Conservation (phyloP, 257 asterid genomes). For the Ophiorrhiza pumila region DNA sequence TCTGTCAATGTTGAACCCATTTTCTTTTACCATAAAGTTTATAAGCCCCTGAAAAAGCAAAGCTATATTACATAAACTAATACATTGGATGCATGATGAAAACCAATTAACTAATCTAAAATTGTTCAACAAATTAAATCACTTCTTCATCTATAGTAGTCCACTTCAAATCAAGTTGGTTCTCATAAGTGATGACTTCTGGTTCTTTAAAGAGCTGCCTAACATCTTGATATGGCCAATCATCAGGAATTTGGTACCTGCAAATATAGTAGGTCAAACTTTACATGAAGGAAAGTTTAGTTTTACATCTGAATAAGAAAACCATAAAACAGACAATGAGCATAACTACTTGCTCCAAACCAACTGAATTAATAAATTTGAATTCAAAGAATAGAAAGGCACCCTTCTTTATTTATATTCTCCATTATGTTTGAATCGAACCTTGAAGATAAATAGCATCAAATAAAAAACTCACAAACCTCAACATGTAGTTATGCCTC, state of each 20-base stretch:
- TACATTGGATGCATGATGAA: conserved; percentile 5
- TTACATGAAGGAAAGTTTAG: not conserved
- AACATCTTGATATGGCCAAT: conserved; percentile 95
- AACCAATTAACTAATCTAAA: conserved; percentile 19
- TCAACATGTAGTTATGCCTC: no score
- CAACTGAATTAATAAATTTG: not conserved
- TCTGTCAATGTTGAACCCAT: conserved; percentile 92
- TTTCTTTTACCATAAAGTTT: conserved; percentile 79
- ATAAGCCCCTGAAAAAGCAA: conserved; percentile 65
- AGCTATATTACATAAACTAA: conserved; percentile 9
- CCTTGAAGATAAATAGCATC: no score
- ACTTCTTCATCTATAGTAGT: conserved; percentile 95
- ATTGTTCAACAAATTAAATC: conserved; percentile 20
- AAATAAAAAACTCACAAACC: no score
- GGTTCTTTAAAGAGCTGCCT: conserved; percentile 94
- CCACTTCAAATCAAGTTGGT: conserved; percentile 85
- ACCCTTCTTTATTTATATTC: conserved; percentile 95
- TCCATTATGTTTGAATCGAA: conserved; percentile 71
- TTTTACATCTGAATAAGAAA: not conserved
- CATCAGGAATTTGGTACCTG: conserved; percentile 91
- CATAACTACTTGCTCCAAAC: no score
- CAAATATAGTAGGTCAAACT: conserved; percentile 15
- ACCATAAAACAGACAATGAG: not conserved
- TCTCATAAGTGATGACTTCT: conserved; percentile 55
- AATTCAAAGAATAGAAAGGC: conserved; percentile 3